Conservation (phyloP, 352 stramenopile genomes). For the Poterioochromonas sp. region DNA sequence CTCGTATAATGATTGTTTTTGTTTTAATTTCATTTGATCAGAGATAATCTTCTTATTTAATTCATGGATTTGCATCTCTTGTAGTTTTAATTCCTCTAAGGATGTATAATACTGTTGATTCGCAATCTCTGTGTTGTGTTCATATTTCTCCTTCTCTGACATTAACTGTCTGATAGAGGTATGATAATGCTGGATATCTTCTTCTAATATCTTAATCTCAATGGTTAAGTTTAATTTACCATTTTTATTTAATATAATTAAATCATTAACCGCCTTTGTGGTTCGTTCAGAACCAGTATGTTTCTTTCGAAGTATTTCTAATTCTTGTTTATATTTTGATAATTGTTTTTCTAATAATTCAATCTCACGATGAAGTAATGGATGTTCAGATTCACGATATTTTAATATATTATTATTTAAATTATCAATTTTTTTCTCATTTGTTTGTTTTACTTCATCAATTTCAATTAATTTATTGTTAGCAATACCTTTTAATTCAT, state of each 20-base stretch:
- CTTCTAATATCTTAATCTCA: constrained; percentile 68
- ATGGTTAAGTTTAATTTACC: constrained; percentile 70
- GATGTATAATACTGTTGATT: constrained; percentile 68
- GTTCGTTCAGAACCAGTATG: background rate
- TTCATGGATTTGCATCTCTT: constrained; percentile 51
- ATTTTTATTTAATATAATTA: constrained; percentile 7
- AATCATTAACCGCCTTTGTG: constrained; percentile 8
- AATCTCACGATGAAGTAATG: constrained; percentile 58
- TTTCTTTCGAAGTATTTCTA: constrained; percentile 60
- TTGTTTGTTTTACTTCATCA: constrained; percentile 20
- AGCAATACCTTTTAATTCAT: background rate
- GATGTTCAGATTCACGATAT: constrained; percentile 42
- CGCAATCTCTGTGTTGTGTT: constrained; percentile 63
- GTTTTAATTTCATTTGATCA: constrained; percentile 77
- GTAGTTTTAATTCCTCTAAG: constrained; percentile 55
- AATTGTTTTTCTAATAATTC: constrained; percentile 62
- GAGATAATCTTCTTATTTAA: constrained; percentile 66
- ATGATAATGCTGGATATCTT: constrained; percentile 63
- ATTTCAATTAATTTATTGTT: constrained; percentile 19
- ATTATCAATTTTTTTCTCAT: constrained; percentile 9
- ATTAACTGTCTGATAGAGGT: constrained; percentile 68
- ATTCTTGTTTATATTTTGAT: constrained; percentile 64
- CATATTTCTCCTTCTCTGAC: constrained; percentile 69
- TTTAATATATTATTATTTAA: constrained; percentile 28
- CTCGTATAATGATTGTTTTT: constrained; percentile 90